A percentile compares a stretch with the other conserved stretches of the same genome.
phyloP scores from a whole-genome alignment of 257 asterid species.

The Fraxinus pennsylvanica region DNA sequence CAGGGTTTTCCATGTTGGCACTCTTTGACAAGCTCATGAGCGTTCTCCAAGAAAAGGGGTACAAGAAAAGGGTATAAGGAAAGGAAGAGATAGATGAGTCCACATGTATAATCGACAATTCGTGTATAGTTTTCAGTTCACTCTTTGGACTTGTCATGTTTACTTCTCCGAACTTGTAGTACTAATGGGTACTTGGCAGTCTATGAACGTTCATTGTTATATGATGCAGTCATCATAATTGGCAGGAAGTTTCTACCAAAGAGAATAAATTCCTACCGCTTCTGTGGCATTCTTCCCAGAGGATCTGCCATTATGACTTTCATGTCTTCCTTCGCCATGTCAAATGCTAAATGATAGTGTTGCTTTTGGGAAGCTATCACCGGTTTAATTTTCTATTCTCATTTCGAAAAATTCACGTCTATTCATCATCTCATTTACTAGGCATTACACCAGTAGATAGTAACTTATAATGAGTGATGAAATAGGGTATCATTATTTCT shows the following conservation, averaged over 20 bases:
- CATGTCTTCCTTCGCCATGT: neutral
- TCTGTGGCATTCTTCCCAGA: neutral
- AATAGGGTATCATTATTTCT: neutral
- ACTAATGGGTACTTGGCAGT: neutral
- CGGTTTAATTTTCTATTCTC: neutral
- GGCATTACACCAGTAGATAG: neutral
- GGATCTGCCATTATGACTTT: neutral
- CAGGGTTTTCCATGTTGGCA: neutral
- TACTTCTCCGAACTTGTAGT: neutral
- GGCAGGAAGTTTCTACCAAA: neutral
- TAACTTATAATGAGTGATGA: slow-evolving; percentile 10
- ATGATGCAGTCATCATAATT: neutral
- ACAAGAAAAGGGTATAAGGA: neutral
- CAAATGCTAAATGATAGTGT: neutral
- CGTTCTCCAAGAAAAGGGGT: neutral
- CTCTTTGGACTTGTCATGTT: neutral
- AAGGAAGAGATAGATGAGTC: neutral
- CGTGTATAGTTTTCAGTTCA: too few species aligned
- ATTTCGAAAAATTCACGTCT: neutral
- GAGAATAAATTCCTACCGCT: neutral
- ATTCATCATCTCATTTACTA: neutral
- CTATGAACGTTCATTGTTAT: neutral
- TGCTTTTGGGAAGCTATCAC: neutral
- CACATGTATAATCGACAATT: too few species aligned
- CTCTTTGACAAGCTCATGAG: neutral